These are phyloP conservation scores for Ustilago bromivora DNA, from an alignment of 1,284 basidiomycete species.

Conservation along the genomic window DNA sequence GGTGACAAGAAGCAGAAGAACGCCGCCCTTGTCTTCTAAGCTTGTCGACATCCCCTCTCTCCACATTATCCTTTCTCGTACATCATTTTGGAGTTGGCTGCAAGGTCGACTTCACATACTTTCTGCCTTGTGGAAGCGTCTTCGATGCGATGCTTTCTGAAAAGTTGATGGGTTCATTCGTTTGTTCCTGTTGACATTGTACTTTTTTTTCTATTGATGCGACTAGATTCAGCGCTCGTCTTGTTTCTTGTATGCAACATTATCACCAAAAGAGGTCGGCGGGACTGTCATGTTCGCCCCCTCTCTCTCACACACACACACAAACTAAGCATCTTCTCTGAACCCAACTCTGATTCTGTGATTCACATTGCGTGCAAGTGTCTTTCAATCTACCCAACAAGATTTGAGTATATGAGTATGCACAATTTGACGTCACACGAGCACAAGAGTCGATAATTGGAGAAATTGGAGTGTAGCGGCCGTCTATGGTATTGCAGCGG, in stretches of 20 bases:
- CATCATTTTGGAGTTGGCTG: conserved; percentile 9
- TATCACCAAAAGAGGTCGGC: conserved; percentile 19
- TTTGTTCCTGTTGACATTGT: conserved; percentile 25
- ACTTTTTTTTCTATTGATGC: conserved; percentile 33
- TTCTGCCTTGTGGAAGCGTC: conserved; percentile 15
- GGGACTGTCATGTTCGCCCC: not conserved
- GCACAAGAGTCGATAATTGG: too few species aligned
- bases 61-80: conserved; percentile 1
- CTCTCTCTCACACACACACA: conserved; percentile 19
- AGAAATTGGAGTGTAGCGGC: not conserved
- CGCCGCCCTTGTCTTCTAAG: conserved; percentile 84
- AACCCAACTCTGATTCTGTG: conserved; percentile 8
- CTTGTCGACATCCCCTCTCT: conserved; percentile 2
- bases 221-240: conserved; percentile 8
- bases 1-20: conserved; percentile 99
- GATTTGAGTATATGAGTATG: too few species aligned
- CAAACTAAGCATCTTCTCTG: conserved; percentile 46
- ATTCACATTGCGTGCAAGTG: not conserved
- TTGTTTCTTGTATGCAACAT: conserved; percentile 15
- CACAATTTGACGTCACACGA: too few species aligned
- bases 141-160: conserved; percentile 18
- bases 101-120: not conserved
- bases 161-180: conserved; percentile 19
- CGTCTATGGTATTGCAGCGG: conserved; percentile 12
- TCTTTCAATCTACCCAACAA: too few species aligned